phyloP scores from a whole-genome alignment of 257 asterid species.

The Capsicum baccatum region DNA sequence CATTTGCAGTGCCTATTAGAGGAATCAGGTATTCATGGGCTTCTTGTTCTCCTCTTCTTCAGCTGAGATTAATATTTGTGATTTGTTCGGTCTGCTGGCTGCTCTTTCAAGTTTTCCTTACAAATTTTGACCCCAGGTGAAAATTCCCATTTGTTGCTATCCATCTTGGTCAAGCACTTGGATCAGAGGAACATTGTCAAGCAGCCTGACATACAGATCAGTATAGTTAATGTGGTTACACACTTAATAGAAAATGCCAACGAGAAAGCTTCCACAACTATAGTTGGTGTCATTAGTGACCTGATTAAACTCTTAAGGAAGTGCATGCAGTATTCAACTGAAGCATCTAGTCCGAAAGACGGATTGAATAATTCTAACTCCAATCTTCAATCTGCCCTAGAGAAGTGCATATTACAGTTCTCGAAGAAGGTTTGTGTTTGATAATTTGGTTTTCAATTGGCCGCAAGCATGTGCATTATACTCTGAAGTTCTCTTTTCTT shows the following conservation, averaged over 20 bases:
- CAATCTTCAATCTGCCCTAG: slow-evolving; percentile 48
- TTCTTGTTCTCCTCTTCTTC: slow-evolving; percentile 21
- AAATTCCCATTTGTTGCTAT: slow-evolving; percentile 49
- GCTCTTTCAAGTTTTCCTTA: slow-evolving; percentile 1
- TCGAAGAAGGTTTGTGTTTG: slow-evolving; percentile 47
- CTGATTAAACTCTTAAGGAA: slow-evolving; percentile 49
- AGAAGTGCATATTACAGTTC: slow-evolving; percentile 51
- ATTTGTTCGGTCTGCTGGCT: not conserved
- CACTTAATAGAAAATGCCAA: slow-evolving; percentile 47
- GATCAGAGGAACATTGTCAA: slow-evolving; percentile 52
- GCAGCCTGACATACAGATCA: slow-evolving; percentile 45
- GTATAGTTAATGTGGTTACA: slow-evolving; percentile 43
- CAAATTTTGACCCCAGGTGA: slow-evolving; percentile 43
- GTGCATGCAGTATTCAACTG: slow-evolving; percentile 44
- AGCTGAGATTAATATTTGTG: slow-evolving; percentile 11
- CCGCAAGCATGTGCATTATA: slow-evolving; percentile 15
- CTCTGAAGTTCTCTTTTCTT: slow-evolving; percentile 20
- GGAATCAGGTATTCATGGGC: slow-evolving; percentile 49
- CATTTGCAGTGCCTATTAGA: slow-evolving; percentile 50
- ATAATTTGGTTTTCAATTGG: slow-evolving; percentile 21
- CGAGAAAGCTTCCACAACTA: slow-evolving; percentile 43
- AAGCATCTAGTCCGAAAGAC: slow-evolving; percentile 38
- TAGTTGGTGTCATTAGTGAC: slow-evolving; percentile 50
- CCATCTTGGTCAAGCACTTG: slow-evolving; percentile 56
- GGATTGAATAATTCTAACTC: slow-evolving; percentile 36